Percentiles rank a stretch among this genome's conserved stretches.
Evolutionary conservation across 257 asterid species (phyloP).

Genomic region (Mitragyna speciosa): DNA sequence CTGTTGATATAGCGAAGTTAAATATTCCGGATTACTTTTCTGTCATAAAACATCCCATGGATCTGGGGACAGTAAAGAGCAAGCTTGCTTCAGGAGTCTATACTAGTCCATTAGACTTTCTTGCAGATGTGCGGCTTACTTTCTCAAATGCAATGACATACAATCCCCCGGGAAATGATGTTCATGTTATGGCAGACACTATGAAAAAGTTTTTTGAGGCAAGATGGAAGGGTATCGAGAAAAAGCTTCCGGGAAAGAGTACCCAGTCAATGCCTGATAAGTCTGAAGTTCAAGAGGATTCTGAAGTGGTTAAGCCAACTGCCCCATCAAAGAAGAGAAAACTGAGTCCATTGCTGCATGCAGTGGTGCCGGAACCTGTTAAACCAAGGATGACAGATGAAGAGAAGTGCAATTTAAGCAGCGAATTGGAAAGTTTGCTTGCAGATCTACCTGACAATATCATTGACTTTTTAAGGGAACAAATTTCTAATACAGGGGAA

Average conservation of each 20-base stretch:
- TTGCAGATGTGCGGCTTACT: conserved; percentile 75
- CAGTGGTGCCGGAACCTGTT: conserved; percentile 39
- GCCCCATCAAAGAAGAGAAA: conserved; percentile 58
- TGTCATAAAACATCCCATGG: conserved; percentile 85
- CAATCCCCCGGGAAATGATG: conserved; percentile 69
- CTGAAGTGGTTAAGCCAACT: conserved; percentile 36
- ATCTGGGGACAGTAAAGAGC: conserved; percentile 73
- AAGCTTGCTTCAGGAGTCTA: conserved; percentile 58
- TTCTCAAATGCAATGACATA: conserved; percentile 85
- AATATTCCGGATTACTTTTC: conserved; percentile 73
- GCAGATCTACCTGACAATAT: conserved; percentile 64
- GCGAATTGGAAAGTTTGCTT: conserved; percentile 49
- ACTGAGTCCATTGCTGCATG: conserved; percentile 49
- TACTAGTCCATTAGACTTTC: conserved; percentile 60
- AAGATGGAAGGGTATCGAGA: conserved; percentile 67
- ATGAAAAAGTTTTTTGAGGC: conserved; percentile 62
- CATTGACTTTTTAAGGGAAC: conserved; percentile 56
- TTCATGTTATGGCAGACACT: conserved; percentile 57
- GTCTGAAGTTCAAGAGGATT: conserved; percentile 40
- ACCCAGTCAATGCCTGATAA: conserved; percentile 34
- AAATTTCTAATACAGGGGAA: conserved; percentile 48
- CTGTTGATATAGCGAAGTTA: conserved; percentile 71
- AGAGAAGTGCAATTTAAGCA: conserved; percentile 54
- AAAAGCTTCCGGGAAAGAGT: conserved; percentile 39
- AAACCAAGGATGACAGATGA: conserved; percentile 61